Conservation (phyloP, 2,329 filamentous ascomycete species). For the Stachybotrys echinatus region DNA sequence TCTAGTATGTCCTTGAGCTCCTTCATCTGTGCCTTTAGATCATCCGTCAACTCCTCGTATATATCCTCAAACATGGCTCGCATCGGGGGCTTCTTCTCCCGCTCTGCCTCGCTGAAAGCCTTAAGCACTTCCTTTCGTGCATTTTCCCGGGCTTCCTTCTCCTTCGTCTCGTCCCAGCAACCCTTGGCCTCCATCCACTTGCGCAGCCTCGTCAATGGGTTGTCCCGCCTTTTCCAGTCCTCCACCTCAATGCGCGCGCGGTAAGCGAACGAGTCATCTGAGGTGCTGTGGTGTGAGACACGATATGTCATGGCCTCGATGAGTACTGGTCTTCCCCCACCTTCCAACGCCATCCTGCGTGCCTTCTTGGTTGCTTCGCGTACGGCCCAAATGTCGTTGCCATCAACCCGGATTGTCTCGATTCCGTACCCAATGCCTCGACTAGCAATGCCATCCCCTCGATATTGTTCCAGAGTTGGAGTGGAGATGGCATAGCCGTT, state of each 20-base stretch:
- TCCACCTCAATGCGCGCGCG: constrained; percentile 90
- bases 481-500: constrained; percentile 91
- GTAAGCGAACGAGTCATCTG: constrained; percentile 95
- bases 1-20: constrained; percentile 74
- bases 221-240: constrained; percentile 88
- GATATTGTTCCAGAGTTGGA: constrained; percentile 84
- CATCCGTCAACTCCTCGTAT: constrained; percentile 81
- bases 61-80: constrained; percentile 77
- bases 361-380: constrained; percentile 75
- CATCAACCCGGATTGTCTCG: constrained; percentile 85
- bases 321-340: constrained; percentile 77
- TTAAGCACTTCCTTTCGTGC: constrained; percentile 71
- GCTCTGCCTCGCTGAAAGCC: constrained; percentile 80
- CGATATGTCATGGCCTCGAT: constrained; percentile 98
- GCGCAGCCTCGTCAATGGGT: constrained; percentile 76
- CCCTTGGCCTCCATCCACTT: constrained; percentile 86
- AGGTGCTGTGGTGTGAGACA: constrained; percentile 96
- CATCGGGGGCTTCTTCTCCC: constrained; percentile 72
- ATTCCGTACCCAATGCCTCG: constrained; percentile 90
- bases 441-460: constrained; percentile 84
- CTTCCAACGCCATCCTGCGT: constrained; percentile 68
- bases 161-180: constrained; percentile 79
- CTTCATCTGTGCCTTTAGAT: constrained; percentile 64
- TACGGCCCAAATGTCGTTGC: constrained; percentile 91
- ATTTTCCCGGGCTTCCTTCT: constrained; percentile 63